Evolutionary conservation across 2,329 filamentous ascomycete genomes (phyloP).

Genomic region (Aspergillus pseudoterreus): DNA sequence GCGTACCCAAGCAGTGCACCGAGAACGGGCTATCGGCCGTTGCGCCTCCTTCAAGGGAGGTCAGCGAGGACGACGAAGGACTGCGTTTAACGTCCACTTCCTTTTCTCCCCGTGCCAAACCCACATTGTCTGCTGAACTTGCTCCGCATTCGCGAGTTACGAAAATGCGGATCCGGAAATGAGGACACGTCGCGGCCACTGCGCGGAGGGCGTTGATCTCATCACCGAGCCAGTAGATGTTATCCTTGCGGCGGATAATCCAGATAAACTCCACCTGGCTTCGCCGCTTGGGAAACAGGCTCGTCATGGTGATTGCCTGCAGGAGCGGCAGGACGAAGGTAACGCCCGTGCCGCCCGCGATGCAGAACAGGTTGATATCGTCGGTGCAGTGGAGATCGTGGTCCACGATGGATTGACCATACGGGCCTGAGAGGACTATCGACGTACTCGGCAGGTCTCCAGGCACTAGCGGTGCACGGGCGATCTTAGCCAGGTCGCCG

Average conservation of each 20-base stretch:
- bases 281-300: conserved; percentile 13
- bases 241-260: conserved; percentile 54
- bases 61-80: not conserved
- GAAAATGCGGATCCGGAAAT: conserved; percentile 54
- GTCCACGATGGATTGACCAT: conserved; percentile 52
- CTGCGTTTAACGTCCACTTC: not conserved
- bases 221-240: conserved; percentile 56
- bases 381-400: conserved; percentile 40
- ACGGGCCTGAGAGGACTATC: conserved; percentile 60
- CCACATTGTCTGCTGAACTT: not conserved
- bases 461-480: conserved; percentile 23
- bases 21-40: conserved; percentile 4
- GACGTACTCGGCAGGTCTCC: conserved; percentile 1
- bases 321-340: conserved; percentile 56
- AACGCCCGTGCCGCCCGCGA: conserved; percentile 58
- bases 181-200: conserved; percentile 30
- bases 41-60: not conserved
- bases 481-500: conserved; percentile 20
- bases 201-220: conserved; percentile 53
- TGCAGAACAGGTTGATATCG: conserved; percentile 42
- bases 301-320: conserved; percentile 26
- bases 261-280: conserved; percentile 61
- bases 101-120: not conserved
- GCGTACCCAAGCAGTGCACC: conserved; percentile 8
- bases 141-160: conserved; percentile 51